Evolutionary conservation across 179 eudicot genomes (phyloP).

Genomic region (Beta lomatogona): DNA sequence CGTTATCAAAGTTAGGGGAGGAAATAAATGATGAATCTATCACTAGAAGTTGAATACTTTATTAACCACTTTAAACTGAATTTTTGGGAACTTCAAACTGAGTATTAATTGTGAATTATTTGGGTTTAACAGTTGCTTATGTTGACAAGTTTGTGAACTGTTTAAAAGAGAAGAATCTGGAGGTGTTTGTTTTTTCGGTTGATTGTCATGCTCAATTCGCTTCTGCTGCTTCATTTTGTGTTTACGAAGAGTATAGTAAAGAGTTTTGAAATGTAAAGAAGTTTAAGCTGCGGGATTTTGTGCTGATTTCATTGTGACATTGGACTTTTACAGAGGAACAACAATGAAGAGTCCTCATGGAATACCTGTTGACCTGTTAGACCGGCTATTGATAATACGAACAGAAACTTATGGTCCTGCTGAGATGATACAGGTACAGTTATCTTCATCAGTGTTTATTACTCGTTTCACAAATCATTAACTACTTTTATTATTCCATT

Average conservation of each 20-base stretch:
- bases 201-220: background rate
- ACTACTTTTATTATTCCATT: background rate
- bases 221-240: background rate
- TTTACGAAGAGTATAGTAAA: background rate
- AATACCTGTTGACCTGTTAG: conserved; percentile 88
- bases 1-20: background rate
- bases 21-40: background rate
- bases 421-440: conserved; percentile 93
- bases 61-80: background rate
- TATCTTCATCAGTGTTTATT: background rate
- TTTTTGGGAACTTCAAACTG: background rate
- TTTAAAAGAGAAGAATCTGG: background rate
- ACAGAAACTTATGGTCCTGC: conserved; percentile 91
- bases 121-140: background rate
- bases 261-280: background rate
- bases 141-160: background rate
- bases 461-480: background rate
- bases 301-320: background rate
- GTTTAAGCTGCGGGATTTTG: background rate
- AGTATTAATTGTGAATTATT: background rate
- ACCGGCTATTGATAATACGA: conserved; percentile 63
- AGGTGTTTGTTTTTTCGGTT: background rate
- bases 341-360: conserved; percentile 96
- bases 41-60: background rate
- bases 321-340: conserved; percentile 63